phyloP scores from a whole-genome alignment of 78 protist species.

The Dictyostelium capitatum region DNA sequence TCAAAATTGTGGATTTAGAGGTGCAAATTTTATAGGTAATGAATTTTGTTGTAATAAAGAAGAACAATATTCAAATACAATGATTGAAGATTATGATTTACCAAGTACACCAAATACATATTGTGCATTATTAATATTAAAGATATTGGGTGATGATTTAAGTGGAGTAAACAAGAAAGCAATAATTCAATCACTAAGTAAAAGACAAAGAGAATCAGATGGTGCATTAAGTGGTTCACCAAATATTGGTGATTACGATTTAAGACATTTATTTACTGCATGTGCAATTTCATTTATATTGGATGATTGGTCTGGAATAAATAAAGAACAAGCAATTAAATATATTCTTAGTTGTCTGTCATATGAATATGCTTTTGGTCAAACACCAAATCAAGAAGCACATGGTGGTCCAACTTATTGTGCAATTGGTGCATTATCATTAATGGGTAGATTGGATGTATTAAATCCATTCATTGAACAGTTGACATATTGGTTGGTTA shows the following conservation, averaged over 20 bases:
- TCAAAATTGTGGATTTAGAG: conserved; percentile 54
- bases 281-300: conserved; percentile 77
- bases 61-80: background rate
- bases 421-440: conserved; percentile 82
- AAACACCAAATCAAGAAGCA: conserved; percentile 87
- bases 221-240: conserved; percentile 70
- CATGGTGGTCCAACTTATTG: conserved; percentile 94
- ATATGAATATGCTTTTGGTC: conserved; percentile 87
- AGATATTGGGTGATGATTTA: conserved; percentile 84
- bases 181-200: conserved; percentile 44
- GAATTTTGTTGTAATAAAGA: background rate
- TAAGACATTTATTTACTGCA: conserved; percentile 88
- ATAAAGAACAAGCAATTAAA: conserved; percentile 41
- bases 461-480: background rate
- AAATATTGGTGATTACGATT: conserved; percentile 79
- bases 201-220: conserved; percentile 34
- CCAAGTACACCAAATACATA: conserved; percentile 88
- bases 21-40: conserved; percentile 52
- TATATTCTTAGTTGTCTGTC: conserved; percentile 43
- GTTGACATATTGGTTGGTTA: conserved; percentile 64
- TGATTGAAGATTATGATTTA: conserved; percentile 23
- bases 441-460: conserved; percentile 73
- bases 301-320: conserved; percentile 84
- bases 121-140: conserved; percentile 80
- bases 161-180: conserved; percentile 77